Base-by-base conservation (phyloP, 768 basidiomycete genomes). In the Dioszegia hungarica region DNA sequence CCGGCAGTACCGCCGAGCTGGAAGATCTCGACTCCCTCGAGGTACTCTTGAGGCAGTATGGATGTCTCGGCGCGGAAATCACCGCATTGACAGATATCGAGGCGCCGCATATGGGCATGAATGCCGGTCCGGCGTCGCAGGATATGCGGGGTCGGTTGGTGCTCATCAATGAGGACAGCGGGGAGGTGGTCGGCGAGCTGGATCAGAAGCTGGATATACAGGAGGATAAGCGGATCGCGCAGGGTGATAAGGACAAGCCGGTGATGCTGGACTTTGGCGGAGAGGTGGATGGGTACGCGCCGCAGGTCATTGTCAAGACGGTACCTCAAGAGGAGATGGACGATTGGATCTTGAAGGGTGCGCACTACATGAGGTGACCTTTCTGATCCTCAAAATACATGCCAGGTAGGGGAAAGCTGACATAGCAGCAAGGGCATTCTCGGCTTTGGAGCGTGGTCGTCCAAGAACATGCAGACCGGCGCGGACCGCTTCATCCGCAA, bases 181-280 rank as follows among this genome's bases (percentile, higher is more conserved):
- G 87, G 1, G 83, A 87, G 60, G 79, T 89, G 11, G 79, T 89
- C 14, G 87, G 86, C 0, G 82, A 85, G 67, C 78, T 89, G 9
- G 85, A 86, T 55, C 79, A 83, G 44, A 71, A 78, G 50, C 77
- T 87, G 57, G 72, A 75, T 36, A 79, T 87, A 20, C 76, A 78
- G 22, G 87, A 87, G 67, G 86, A 86, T 62, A 79, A 82, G 1
- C 66, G 71, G n/a, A 77, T 89, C 39, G 70, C 79, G 31, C 74
- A 78, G 53, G 63, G 62, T 17, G 52, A 43, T 38, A 64, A 66
- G 53, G 44, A 61, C 19, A 62, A 61, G 40, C 83, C 86, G 0
- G 86, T 90, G n/a, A 73, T 89, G 47, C 82, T 89, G 55, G 86
- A 88, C 65, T 81, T 89, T 28, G 81, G 83, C 0, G 81, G 83